Evolutionary conservation across 495 filamentous ascomycete species (phyloP), one percentile per base, ranked within the genome.

Genomic region (Penicillium cataractarum): DNA sequence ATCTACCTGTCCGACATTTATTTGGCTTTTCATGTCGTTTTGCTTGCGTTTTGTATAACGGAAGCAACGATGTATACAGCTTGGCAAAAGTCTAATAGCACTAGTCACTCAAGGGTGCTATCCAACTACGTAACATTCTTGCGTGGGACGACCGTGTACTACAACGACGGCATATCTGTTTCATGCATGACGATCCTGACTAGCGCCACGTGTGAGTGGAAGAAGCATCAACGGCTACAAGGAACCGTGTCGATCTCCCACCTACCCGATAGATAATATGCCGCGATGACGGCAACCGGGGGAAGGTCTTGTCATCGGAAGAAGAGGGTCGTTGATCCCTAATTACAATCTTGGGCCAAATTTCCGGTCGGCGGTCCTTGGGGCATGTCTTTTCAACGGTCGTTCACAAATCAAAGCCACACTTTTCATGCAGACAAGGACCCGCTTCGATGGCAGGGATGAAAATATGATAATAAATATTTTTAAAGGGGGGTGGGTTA

Each of bases 161-260:
- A 59, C 63, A 33, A 63, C 53, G 40, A 68, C 55, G 54, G 40
- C 54, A 51, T 63, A 49, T 46, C 63, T 57, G 56, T 63, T 60
- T 69, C 63, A 69, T 78, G 76, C 74, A 79, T 79, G 73, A 74
- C 71, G 73, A 79, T 76, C 74, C 73, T 65, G 70, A 75, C 71
- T 76, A 79, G 74, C 74, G 75, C 77, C 77, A 79, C 77, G 73
- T 77, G 77, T 71, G 68, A 65, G 60, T 71, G 58, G 64, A 64
- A 66, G 66, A 77, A 78, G 73, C 69, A 73, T 74, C 73, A 77
- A 78, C 76, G 74, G 73, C 75, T 78, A 72, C 70, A 73, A 76
- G 76, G 73, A 74, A 79, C 73, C 70, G 67, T 59, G 76, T 74
- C 74, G 77, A 80, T 80, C 77, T 74, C 71, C 72, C 74, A 75